Conservation (phyloP, 495 filamentous ascomycete species). For the Clavariopsis aquatica region DNA sequence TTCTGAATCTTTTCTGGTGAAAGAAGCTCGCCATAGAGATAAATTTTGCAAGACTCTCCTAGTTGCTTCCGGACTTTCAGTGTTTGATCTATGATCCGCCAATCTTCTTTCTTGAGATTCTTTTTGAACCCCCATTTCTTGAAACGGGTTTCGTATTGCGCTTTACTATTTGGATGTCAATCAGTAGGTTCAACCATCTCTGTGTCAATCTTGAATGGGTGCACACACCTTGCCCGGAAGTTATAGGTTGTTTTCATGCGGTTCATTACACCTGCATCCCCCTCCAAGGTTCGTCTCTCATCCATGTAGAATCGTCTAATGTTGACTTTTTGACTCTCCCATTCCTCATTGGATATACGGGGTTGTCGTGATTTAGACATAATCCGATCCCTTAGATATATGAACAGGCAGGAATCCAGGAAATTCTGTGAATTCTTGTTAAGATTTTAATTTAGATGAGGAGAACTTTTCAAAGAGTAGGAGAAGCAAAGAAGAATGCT, state of each 20-base stretch:
- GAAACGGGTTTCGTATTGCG: slow-evolving; percentile 2
- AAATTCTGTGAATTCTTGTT: not conserved
- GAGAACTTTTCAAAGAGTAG: too few relatives aligned
- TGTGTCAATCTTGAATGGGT: not conserved
- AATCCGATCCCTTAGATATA: not conserved
- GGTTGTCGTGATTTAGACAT: not conserved
- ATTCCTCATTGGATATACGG: not conserved
- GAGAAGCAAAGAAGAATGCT: too few relatives aligned
- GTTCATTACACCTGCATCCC: not conserved
- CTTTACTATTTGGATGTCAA: not conserved
- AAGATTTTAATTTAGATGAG: too few relatives aligned
- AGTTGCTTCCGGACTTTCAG: not conserved
- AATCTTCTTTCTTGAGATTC: slow-evolving; percentile 5
- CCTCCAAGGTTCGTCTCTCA: not conserved
- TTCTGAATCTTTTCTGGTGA: slow-evolving; percentile 2
- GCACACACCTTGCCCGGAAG: not conserved
- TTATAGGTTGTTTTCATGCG: not conserved
- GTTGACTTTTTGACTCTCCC: not conserved
- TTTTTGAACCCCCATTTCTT: slow-evolving; percentile 3
- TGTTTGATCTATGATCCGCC: not conserved
- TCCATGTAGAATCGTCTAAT: slow-evolving; percentile 1
- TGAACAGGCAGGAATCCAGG: not conserved
- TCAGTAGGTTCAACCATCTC: not conserved
- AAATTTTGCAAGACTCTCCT: not conserved
- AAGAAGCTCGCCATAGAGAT: not conserved